These are phyloP conservation scores for Penicillium chermesinum DNA, from an alignment of 495 filamentous ascomycete genomes.

Conservation along the genomic window DNA sequence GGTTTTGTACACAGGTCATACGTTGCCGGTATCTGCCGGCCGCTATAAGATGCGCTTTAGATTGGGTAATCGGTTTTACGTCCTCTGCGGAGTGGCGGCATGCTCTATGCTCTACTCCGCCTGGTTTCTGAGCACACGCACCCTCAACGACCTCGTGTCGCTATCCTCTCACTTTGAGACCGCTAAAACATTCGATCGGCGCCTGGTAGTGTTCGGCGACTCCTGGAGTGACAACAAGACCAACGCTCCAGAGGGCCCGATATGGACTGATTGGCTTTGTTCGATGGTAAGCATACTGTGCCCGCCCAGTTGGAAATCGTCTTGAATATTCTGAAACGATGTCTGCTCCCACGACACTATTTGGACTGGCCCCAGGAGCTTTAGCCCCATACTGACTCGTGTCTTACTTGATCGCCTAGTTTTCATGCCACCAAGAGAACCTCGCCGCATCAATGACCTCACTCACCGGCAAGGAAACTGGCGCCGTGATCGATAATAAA, in stretches of 20 bases:
- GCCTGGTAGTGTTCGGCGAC: constrained; percentile 47
- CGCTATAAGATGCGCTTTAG: constrained; percentile 28
- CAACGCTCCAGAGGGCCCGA: constrained; percentile 28
- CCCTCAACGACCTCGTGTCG: constrained; percentile 22
- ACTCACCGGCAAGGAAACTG: constrained; percentile 25
- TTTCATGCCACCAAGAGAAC: constrained; percentile 44
- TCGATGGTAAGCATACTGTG: constrained; percentile 26
- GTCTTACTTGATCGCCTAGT: constrained; percentile 17
- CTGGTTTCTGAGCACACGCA: constrained; percentile 29
- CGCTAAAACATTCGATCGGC: constrained; percentile 22
- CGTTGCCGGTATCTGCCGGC: no score
- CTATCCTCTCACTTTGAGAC: constrained; percentile 18
- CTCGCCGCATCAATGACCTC: constrained; percentile 32
- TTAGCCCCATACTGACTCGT: background rate
- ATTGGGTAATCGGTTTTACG: constrained; percentile 33
- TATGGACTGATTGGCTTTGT: constrained; percentile 47
- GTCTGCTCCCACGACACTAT: background rate
- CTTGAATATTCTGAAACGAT: background rate
- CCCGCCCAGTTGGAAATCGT: constrained; percentile 2
- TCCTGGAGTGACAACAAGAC: constrained; percentile 47
- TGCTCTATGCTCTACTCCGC: constrained; percentile 32
- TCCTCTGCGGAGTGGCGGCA: constrained; percentile 27
- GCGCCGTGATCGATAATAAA: constrained; percentile 40
- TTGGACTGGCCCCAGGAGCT: background rate
- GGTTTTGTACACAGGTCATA: no score